These are phyloP conservation scores for Syncephalastrum racemosum DNA, from an alignment of 371 early-diverging fungal genomes.

Conservation along the genomic window DNA sequence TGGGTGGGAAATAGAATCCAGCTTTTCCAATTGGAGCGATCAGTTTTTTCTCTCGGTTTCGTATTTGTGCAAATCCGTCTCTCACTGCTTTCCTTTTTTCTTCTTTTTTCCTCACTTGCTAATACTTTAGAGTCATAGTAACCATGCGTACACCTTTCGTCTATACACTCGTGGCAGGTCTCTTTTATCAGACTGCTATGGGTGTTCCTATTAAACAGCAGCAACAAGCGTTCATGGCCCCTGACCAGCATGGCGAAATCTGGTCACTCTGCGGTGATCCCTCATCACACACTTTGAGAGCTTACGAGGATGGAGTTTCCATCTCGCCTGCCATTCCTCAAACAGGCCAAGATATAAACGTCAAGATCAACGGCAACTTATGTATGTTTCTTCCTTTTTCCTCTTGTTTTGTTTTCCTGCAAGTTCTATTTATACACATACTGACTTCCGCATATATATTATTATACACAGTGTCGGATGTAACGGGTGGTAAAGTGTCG, in stretches of 20 bases:
- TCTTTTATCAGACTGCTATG: no score
- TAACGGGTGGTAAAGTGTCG: slow-evolving; percentile 35
- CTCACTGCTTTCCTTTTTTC: neutral
- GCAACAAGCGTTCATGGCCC: slow-evolving; percentile 25
- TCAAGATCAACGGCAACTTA: slow-evolving; percentile 41
- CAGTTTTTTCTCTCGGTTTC: no score
- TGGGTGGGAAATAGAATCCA: no score
- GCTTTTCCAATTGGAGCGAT: no score
- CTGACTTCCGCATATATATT: neutral
- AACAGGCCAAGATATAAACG: slow-evolving; percentile 40
- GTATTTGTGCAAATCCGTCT: no score
- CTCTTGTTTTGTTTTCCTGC: slow-evolving; percentile 5
- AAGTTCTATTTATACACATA: neutral
- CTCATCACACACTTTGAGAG: slow-evolving; percentile 30
- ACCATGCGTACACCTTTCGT: no score
- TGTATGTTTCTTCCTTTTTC: slow-evolving; percentile 15
- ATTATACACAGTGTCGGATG: slow-evolving; percentile 25
- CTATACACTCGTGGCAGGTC: no score
- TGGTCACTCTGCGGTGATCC: slow-evolving; percentile 46
- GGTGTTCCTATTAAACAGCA: neutral
- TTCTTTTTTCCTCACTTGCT: neutral
- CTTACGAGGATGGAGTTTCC: slow-evolving; percentile 39
- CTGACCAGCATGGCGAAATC: slow-evolving; percentile 41
- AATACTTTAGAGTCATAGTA: no score
- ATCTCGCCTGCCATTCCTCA: slow-evolving; percentile 39